Evolutionary conservation across 352 stramenopile genomes (phyloP), one percentile per base, ranked within the genome.

Genomic region (Pythium aphanidermatum): DNA sequence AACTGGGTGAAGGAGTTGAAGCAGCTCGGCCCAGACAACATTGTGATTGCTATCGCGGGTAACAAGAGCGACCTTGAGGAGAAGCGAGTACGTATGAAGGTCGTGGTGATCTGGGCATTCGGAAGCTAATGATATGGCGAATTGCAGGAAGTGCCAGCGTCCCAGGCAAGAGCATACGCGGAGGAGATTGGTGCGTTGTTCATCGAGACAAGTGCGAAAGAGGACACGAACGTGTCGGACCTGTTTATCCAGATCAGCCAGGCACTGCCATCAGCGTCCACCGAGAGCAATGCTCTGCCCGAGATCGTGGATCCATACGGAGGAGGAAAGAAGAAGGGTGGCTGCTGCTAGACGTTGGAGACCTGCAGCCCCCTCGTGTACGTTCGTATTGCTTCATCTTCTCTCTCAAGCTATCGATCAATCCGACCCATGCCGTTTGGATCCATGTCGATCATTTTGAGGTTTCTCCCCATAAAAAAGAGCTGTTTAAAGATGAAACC

Each of bases 1-100:
- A 92, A 96, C 50, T 98, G 95, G 96, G 88, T 97, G 12, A 86
- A 95, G 44, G 86, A 97, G 53, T 70, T 98, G 3, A 92, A 95
- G 68, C 76, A 94, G 44, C 71, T 97, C 51, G 89, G 86, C 16
- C 88, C 88, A 1, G 80, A 95, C 51, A 94, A 96, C 62, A 95
- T 98, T 50, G 90, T 98, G 31, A 93, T 98, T 41, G 88, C 86
- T 19, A 98, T 98, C 55, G 94, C 90, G 12, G 90, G 88, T 45
- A 97, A 96, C 45, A 98, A 98, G 68, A 94, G 75, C 35, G 90
- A 98, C 56, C 53, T 97, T 55, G 71, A 89, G 46, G 79, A 93
- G 47, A 85, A 95, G 39, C 75, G 85, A 33, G 73, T 89, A 44
- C 49, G 65, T 68, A 3, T 5, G 23, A n/a, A n/a, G n/a, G n/a